Base-by-base conservation (phyloP, 2,329 filamentous ascomycete genomes). In the Penicillium sp. region DNA sequence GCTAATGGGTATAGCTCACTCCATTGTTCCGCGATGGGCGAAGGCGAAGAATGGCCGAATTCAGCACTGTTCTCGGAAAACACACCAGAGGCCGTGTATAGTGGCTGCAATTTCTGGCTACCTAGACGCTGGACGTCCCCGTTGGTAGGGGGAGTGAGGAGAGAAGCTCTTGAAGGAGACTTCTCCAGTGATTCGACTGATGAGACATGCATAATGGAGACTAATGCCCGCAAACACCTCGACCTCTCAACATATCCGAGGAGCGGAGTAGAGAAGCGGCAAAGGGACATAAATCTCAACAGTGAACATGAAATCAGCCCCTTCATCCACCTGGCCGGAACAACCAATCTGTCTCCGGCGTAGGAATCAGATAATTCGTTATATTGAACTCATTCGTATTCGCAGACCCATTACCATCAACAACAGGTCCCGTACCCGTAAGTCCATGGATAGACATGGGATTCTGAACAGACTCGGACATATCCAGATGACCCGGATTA, bases 331-430 rank as follows among this genome's bases (percentile, higher is more conserved):
- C 68, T 9, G 74, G 70, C 1, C 73, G 72, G 58, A 80, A 80
- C 8, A 81, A 64, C 80, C 80, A 82, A 68, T 82, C 80, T 15
- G 78, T 80, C 61, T 82, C 80, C 0, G 79, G 79, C 2, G 79
- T 81, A 3, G 80, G 80, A 13, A 81, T 76, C 47, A 81, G 60
- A 64, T 81, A 81, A 58, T 81, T 80, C 2, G 79, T 81, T 35
- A 81, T 81, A 63, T 81, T 80, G 58, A 80, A 78, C 61, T 79
- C 75, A 35, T 80, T 79, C 19, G 68, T 57, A 50, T 72, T 73
- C 2, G 68, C 59, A 4, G 68, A 40, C 8, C 68, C 22, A 9
- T 59, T 51, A 2, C 64, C 65, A 42, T 70, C 71, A 33, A 70
- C 67, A 22, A 69, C 65, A 1, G 70, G 53, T 1, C 60, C 64